Percentiles rank a stretch among this genome's conserved stretches.
These are phyloP conservation scores for Penicillium sp. DNA, from an alignment of 2,329 filamentous ascomycete species.

Conservation along the genomic window DNA sequence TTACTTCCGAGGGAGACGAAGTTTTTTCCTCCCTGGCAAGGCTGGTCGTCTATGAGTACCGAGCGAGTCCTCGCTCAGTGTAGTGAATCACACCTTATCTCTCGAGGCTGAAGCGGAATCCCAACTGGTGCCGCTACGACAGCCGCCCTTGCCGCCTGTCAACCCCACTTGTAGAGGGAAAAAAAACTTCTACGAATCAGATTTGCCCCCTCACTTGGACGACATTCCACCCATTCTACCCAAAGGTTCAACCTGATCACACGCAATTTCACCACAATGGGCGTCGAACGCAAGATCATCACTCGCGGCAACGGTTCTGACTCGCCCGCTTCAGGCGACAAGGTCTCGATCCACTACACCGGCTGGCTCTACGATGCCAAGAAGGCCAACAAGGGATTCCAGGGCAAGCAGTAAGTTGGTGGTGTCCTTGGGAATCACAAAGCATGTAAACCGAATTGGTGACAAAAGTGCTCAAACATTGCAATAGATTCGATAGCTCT, in stretches of 20 bases:
- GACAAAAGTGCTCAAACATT: neutral
- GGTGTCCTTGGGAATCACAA: neutral
- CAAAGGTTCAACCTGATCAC: neutral
- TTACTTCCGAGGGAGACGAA: too few species aligned
- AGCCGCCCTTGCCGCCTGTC: neutral
- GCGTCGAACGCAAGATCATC: slow-evolving; percentile 19
- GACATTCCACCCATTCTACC: neutral
- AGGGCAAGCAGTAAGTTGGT: slow-evolving; percentile 61
- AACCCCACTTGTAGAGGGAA: slow-evolving; percentile 11
- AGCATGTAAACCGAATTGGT: neutral
- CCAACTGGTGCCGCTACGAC: neutral
- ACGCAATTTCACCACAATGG: slow-evolving; percentile 10
- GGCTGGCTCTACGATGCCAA: slow-evolving; percentile 70
- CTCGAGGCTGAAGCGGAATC: too few species aligned
- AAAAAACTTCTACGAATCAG: slow-evolving; percentile 9
- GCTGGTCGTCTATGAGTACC: too few species aligned
- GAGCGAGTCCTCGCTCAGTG: too few species aligned
- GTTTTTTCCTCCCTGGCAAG: too few species aligned
- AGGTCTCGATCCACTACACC: slow-evolving; percentile 81
- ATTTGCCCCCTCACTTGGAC: slow-evolving; percentile 8
- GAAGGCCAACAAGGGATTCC: slow-evolving; percentile 54
- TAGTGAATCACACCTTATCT: too few species aligned
- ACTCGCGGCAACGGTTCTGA: slow-evolving; percentile 52
- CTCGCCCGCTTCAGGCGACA: slow-evolving; percentile 60
- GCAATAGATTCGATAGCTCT: slow-evolving; percentile 76